These are phyloP conservation scores for Schwanniomyces etchellsii DNA, from an alignment of 1,139 yeast genomes.

Conservation along the genomic window DNA sequence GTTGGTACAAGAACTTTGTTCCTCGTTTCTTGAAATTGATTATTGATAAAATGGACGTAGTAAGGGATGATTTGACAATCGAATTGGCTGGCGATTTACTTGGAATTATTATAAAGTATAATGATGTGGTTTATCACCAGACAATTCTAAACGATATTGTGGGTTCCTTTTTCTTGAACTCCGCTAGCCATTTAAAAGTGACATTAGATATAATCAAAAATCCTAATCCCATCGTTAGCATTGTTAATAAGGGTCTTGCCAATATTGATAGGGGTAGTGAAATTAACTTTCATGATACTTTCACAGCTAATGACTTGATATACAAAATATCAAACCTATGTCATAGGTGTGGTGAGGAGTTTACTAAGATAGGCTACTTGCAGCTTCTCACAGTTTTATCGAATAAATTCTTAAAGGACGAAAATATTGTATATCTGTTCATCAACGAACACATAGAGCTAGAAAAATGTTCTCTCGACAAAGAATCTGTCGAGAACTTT, in stretches of 20 bases:
- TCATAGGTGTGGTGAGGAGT: conserved; percentile 13
- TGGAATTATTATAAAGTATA: conserved; percentile 32
- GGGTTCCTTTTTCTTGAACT: conserved; percentile 18
- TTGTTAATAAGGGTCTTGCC: conserved; percentile 47
- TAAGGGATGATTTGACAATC: conserved; percentile 12
- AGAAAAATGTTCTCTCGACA: conserved; percentile 2
- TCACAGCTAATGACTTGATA: conserved; percentile 8
- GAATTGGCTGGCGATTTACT: conserved; percentile 34
- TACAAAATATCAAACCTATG: conserved; percentile 15
- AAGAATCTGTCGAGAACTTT: conserved; percentile 19
- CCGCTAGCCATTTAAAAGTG: conserved; percentile 7
- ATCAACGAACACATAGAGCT: conserved; percentile 2
- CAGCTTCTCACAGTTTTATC: conserved; percentile 52
- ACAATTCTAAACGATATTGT: conserved; percentile 28
- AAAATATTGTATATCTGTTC: conserved; percentile 4
- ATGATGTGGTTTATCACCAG: conserved; percentile 34
- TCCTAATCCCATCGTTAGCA: conserved; percentile 37
- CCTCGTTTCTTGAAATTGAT: conserved; percentile 22
- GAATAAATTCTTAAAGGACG: conserved; percentile 35
- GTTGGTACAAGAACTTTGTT: conserved; percentile 36
- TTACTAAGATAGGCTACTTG: conserved; percentile 50
- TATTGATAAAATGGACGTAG: conserved; percentile 6
- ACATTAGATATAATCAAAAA: conserved; percentile 15
- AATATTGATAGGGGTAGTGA: conserved; percentile 37
- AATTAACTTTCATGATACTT: conserved; percentile 6